phyloP scores from a whole-genome alignment of 805 yeast genomes.

The Yarrowia yakushimensis region DNA sequence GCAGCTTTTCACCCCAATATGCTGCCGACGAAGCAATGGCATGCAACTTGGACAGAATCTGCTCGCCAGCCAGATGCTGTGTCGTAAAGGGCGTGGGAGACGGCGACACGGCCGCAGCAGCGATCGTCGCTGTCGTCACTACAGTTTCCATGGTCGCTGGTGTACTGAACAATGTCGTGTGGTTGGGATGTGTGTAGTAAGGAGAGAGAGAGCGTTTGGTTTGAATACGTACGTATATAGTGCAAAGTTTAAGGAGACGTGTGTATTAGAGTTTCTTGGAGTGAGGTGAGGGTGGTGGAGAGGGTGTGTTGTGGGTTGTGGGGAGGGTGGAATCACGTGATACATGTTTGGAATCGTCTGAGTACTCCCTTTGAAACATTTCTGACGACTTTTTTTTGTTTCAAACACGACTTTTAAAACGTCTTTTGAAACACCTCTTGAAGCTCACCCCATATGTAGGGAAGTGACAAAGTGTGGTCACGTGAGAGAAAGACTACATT shows the following conservation, averaged over 20 bases:
- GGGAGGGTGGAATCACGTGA: too few species aligned
- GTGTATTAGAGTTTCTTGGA: not conserved
- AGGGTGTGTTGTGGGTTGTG: not conserved
- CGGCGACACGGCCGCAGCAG: constrained; percentile 14
- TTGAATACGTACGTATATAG: not conserved
- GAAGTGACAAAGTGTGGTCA: too few species aligned
- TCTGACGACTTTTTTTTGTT: too few species aligned
- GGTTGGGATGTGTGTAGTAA: not conserved
- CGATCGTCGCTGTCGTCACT: not conserved
- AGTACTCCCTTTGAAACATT: too few species aligned
- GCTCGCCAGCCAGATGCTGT: constrained; percentile 21
- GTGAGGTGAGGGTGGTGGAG: not conserved
- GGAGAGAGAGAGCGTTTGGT: not conserved
- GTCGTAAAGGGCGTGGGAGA: constrained; percentile 12
- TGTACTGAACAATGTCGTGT: not conserved
- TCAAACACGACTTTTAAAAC: too few species aligned
- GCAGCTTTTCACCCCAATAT: constrained; percentile 32
- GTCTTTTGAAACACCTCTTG: too few species aligned
- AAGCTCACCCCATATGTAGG: too few species aligned
- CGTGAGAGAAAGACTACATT: too few species aligned
- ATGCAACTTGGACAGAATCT: constrained; percentile 20
- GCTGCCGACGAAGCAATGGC: constrained; percentile 19
- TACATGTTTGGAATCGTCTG: too few species aligned
- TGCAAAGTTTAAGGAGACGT: not conserved
- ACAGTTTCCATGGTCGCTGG: not conserved